A percentile compares a stretch with the other conserved stretches of the same genome.
These are phyloP conservation scores for Begonia masoniana DNA, from an alignment of 306 rosid species.

Conservation along the genomic window DNA sequence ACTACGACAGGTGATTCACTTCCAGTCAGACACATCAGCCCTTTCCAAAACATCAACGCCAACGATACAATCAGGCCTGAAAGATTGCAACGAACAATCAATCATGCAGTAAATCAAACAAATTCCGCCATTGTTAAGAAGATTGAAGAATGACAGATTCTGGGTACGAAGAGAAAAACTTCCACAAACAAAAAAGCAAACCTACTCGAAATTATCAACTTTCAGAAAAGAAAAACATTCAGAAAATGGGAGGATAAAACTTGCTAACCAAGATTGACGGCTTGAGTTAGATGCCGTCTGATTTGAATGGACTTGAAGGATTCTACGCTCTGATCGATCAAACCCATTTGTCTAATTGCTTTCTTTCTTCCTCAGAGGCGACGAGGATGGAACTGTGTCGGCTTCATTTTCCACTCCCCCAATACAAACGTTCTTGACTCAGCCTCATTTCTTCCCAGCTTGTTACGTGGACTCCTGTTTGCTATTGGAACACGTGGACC, in stretches of 20 bases:
- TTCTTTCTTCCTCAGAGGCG: background rate
- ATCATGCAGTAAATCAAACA: background rate
- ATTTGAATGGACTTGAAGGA: constrained; percentile 45
- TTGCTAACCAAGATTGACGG: constrained; percentile 40
- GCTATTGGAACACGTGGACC: background rate
- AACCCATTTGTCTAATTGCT: constrained; percentile 28
- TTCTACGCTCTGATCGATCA: constrained; percentile 30
- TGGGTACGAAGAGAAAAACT: too few species aligned
- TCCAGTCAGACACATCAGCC: constrained; percentile 49
- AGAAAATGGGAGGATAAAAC: background rate
- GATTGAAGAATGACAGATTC: too few species aligned
- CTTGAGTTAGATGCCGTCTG: constrained; percentile 35
- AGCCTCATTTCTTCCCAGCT: background rate
- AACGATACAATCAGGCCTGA: constrained; percentile 54
- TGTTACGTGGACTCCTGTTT: background rate
- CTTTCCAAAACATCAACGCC: constrained; percentile 68
- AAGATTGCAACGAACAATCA: background rate
- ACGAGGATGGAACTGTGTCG: background rate
- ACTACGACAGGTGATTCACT: constrained; percentile 74
- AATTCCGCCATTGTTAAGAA: too few species aligned
- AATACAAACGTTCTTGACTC: too few species aligned
- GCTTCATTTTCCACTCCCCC: background rate
- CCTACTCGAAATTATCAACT: background rate
- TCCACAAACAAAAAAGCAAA: too few species aligned
- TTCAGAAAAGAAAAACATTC: background rate